phyloP scores from a whole-genome alignment of 345 rosid genomes.

The Lepidium aucheri region DNA sequence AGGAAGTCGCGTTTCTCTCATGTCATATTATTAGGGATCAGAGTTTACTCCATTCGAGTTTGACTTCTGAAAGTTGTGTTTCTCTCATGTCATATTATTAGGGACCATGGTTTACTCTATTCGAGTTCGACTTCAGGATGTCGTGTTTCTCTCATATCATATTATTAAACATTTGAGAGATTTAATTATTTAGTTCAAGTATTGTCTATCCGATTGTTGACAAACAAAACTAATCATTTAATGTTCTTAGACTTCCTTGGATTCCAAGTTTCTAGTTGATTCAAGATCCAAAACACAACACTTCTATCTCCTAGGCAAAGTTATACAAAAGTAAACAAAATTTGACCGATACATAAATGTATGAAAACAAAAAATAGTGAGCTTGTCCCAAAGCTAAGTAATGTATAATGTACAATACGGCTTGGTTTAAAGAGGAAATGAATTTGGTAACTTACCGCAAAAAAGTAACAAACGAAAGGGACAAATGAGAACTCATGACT shows the following conservation, averaged over 20 bases:
- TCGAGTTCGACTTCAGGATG: too few species aligned
- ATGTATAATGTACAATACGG: background rate
- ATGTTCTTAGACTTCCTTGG: background rate
- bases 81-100: too few species aligned
- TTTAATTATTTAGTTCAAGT: too few species aligned
- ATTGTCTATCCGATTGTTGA: too few species aligned
- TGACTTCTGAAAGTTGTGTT: too few species aligned
- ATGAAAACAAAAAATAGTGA: background rate
- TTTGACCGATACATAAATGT: background rate
- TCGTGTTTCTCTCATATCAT: too few species aligned
- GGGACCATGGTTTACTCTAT: too few species aligned
- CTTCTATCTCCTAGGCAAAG: background rate
- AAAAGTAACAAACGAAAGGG: conserved; percentile 22
- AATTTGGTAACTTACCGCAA: background rate
- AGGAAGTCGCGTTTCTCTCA: too few species aligned
- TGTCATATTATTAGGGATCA: too few species aligned
- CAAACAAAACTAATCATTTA: background rate
- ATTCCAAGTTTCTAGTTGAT: background rate
- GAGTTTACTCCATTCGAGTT: too few species aligned
- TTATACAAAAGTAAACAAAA: background rate
- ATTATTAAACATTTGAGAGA: too few species aligned
- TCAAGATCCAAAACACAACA: background rate
- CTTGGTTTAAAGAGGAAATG: background rate
- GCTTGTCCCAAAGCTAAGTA: background rate
- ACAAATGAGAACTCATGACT: conserved; percentile 19